These are phyloP conservation scores for Alternaria sp. DNA, from an alignment of 2,329 filamentous ascomycete species.

Conservation along the genomic window DNA sequence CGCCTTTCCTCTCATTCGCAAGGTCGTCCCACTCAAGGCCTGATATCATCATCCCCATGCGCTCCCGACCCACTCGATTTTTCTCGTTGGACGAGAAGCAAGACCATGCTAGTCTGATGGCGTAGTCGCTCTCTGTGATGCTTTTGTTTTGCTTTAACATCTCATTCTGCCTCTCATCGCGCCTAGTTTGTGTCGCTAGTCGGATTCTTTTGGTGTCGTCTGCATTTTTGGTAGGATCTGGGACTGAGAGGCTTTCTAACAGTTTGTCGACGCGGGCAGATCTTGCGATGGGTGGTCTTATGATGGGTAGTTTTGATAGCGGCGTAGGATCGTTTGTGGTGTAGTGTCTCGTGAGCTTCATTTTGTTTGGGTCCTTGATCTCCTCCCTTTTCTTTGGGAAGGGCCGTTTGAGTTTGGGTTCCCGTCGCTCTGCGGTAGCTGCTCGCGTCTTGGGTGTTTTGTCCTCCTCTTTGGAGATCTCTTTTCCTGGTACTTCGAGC, in stretches of 20 bases:
- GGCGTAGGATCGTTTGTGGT: conserved; percentile 1
- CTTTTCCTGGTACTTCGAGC: conserved; percentile 24
- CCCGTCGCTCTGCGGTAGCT: conserved; percentile 30
- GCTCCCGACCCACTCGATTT: conserved; percentile 13
- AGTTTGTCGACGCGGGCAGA: conserved; percentile 28
- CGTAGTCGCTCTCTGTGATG: conserved; percentile 20
- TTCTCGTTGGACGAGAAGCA: conserved; percentile 23
- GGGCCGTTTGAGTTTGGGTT: conserved; percentile 25
- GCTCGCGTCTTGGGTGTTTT: conserved; percentile 20
- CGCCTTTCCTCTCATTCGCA: conserved; percentile 15
- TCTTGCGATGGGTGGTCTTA: conserved; percentile 27
- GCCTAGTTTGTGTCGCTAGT: neutral
- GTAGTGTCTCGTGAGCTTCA: conserved; percentile 41
- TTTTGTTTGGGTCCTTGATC: conserved; percentile 28
- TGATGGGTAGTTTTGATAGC: conserved; percentile 14
- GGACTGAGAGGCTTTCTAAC: conserved; percentile 24
- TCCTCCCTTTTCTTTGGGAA: conserved; percentile 28
- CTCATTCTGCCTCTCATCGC: neutral
- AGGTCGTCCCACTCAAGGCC: conserved; percentile 23
- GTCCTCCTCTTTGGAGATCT: conserved; percentile 15
- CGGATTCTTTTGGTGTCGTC: neutral
- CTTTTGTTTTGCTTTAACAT: conserved; percentile 22
- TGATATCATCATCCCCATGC: conserved; percentile 30
- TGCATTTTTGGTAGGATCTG: neutral
- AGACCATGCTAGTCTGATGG: conserved; percentile 25